phyloP scores from a whole-genome alignment of 768 basidiomycete genomes.

The Kwoniella heveanensis region DNA sequence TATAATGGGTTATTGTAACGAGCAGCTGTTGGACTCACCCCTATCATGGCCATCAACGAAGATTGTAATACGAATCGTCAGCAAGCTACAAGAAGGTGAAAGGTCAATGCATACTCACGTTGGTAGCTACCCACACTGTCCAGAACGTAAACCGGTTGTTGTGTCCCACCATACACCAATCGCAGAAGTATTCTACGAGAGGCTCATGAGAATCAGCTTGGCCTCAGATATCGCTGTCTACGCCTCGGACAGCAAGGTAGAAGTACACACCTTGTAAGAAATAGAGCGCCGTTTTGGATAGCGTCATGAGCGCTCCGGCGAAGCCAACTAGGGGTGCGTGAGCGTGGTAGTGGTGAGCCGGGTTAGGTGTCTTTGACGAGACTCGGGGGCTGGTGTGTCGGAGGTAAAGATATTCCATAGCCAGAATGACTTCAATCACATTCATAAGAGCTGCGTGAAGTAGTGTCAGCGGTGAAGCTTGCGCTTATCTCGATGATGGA shows the following conservation, averaged over 20 bases:
- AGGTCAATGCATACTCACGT: too few species aligned
- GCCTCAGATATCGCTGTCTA: background rate
- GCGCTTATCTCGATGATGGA: too few species aligned
- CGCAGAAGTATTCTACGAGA: slow-evolving; percentile 41
- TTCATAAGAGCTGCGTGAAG: slow-evolving; percentile 72
- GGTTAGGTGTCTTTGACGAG: slow-evolving; percentile 21
- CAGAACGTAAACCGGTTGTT: slow-evolving; percentile 64
- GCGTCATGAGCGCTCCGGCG: slow-evolving; percentile 71
- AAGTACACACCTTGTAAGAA: slow-evolving; percentile 71
- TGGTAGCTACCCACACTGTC: slow-evolving; percentile 72
- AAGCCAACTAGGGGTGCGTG: slow-evolving; percentile 76
- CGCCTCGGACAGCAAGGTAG: background rate
- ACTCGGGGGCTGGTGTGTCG: slow-evolving; percentile 64
- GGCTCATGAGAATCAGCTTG: background rate
- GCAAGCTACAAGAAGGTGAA: slow-evolving; percentile 5
- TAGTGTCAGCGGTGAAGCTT: too few species aligned
- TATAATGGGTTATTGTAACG: too few species aligned
- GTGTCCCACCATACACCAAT: slow-evolving; percentile 73
- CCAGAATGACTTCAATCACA: slow-evolving; percentile 74
- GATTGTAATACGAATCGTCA: slow-evolving; percentile 8
- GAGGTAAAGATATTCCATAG: slow-evolving; percentile 73
- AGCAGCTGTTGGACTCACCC: slow-evolving; percentile 18
- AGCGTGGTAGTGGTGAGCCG: slow-evolving; percentile 54
- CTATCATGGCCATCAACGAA: background rate
- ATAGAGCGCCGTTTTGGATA: slow-evolving; percentile 84